Conservation (phyloP, 1,284 basidiomycete genomes). For the Ustilago esculenta region DNA sequence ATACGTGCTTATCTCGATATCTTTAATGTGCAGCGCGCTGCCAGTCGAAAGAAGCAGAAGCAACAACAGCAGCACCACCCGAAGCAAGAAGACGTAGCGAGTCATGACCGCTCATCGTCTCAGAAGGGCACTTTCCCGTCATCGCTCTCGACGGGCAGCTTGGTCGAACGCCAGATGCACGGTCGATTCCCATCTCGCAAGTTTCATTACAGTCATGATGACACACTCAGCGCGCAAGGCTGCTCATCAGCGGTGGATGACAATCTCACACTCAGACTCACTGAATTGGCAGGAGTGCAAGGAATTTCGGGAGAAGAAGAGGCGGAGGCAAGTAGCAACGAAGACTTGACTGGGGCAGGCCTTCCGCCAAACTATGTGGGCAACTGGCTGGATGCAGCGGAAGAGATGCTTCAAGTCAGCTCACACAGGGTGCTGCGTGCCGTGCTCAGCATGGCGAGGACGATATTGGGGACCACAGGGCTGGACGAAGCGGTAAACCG, state of each 20-base stretch:
- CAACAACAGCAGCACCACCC: neutral
- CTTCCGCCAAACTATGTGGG: slow-evolving; percentile 21
- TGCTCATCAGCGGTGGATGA: slow-evolving; percentile 7
- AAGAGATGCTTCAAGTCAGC: slow-evolving; percentile 22
- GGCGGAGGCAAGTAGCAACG: neutral
- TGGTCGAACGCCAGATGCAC: slow-evolving; percentile 42
- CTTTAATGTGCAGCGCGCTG: slow-evolving; percentile 41
- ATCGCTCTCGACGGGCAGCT: slow-evolving; percentile 25
- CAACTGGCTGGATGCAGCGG: slow-evolving; percentile 28
- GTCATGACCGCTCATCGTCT: slow-evolving; percentile 4
- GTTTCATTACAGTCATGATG: slow-evolving; percentile 16
- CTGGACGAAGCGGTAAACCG: slow-evolving; percentile 21
- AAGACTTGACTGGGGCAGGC: slow-evolving; percentile 1
- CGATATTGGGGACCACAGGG: slow-evolving; percentile 12
- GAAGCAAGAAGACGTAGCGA: neutral
- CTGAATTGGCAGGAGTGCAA: neutral
- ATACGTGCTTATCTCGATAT: slow-evolving; percentile 37
- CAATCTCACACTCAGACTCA: slow-evolving; percentile 1
- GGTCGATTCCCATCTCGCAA: slow-evolving; percentile 45
- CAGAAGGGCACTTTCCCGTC: slow-evolving; percentile 10
- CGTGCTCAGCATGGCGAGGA: slow-evolving; percentile 15
- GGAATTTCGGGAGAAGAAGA: neutral
- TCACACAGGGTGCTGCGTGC: slow-evolving; percentile 16
- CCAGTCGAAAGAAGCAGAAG: slow-evolving; percentile 10
- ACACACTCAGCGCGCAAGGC: slow-evolving; percentile 7